Evolutionary conservation across 164 flowering plant genomes (phyloP), one percentile per base, ranked within the genome.

Genomic region (Euptelea pleiosperma): DNA sequence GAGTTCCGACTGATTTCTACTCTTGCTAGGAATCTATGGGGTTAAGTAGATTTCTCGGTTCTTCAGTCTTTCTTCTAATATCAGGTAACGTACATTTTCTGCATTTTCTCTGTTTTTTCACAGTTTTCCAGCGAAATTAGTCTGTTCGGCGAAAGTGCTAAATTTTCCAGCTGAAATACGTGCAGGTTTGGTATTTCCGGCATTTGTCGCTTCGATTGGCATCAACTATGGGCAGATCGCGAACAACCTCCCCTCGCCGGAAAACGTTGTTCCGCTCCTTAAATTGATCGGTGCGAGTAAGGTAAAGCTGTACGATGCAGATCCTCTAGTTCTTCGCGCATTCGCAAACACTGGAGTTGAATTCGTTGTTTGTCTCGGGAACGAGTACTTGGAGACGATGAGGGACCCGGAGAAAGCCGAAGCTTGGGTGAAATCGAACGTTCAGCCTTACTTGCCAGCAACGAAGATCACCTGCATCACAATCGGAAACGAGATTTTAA

Each of bases 201-300:
- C n/a, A n/a, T n/a, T n/a, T n/a, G n/a, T n/a, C n/a, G n/a, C n/a
- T n/a, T n/a, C n/a, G n/a, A n/a, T 85, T 4, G 89, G 92, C 19
- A 71, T 86, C 29, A 86, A 86, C 74, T 86, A 86, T 64, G 92
- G 92, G 6, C 89, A 75, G 43, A 70, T 86, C 4, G 92, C 82
- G 12, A 70, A 80, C 80, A 86, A 86, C 57, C 75, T 86, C 3
- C 92, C 85, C 0, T 11, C 72, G 6, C 92, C 92, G 14, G 72
- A 72, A 2, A 43, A 82, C 11, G 89, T 74, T 0, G 66, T 82
- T 0, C 79, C 83, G 0, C 68, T 86, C 6, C 74, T 83, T 16
- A 63, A 67, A 43, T 69, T 84, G 6, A 61, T 83, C 55, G 84
- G 85, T 8, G 82, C 75, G 25, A 66, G 69, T 21, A 58, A 58